Evolutionary conservation across 257 asterid genomes (phyloP), one percentile per base, ranked within the genome.

Genomic region (Solanum sitiens): DNA sequence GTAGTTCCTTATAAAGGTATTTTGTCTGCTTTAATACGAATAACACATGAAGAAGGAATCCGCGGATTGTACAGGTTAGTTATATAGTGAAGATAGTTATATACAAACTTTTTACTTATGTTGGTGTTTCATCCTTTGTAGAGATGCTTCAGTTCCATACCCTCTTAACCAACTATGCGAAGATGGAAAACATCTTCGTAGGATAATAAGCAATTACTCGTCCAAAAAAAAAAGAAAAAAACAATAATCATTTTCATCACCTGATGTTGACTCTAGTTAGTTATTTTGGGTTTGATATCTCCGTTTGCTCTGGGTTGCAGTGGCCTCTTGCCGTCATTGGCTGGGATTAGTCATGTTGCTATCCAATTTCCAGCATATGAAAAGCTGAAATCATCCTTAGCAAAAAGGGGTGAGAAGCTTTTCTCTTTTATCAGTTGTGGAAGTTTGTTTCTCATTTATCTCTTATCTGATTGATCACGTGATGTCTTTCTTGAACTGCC

Each of bases 11-110:
- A 97, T 91, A 89, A 91, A 84, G 94, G 90, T 88, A 94, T 95
- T 90, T 68, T 91, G 68, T 95, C 99, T 91, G 97, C 97, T 88
- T 89, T 97, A 92, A 96, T 93, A 86, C 95, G 99, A 89, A 97
- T 97, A 83, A 89, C 91, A 80, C 98, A 88, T 23, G 99, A 97
- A 92, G 99, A 97, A 89, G 99, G 99, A 72, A 82, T 97, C 84
- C 95, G 98, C 80, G 99, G 99, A 91, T 97, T 93, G 98, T 97
- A 97, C 95, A 95, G 99, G 99, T 97, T 77, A 90, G 97, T 87
- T 53, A 59, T 88, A 27, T 84, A 44, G 73, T 77, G 47, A 75
- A 83, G 76, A 70, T 37, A 33, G 18, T 77, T 42, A 25, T 32
- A 16, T 82, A 30, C 25, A 27, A 37, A 47, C 84, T 12, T 61